Percentiles rank a stretch among this genome's conserved stretches.
These are phyloP conservation scores for Fusarium sp. DNA, from an alignment of 2,329 filamentous ascomycete genomes.

Conservation along the genomic window DNA sequence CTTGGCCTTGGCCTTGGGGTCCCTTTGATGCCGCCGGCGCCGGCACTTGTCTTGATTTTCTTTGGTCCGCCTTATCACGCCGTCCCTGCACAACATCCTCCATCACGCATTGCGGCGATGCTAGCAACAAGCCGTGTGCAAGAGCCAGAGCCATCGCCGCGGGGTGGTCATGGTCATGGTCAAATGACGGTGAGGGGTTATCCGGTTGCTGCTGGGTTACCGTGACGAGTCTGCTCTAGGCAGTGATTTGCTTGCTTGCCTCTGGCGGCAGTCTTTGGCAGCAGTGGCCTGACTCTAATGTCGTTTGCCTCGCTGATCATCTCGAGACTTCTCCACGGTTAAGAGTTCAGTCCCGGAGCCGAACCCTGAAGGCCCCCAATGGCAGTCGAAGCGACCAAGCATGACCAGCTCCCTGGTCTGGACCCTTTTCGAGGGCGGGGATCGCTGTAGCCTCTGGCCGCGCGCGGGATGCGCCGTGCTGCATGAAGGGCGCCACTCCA, in stretches of 20 bases:
- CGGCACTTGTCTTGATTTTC: conserved; percentile 40
- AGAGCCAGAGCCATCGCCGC: conserved; percentile 7
- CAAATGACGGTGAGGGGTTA: conserved; percentile 45
- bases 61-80: conserved; percentile 33
- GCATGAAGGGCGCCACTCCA: conserved; percentile 36
- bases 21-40: conserved; percentile 37
- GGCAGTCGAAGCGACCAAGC: conserved; percentile 13
- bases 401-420: conserved; percentile 17
- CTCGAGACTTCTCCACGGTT: neutral
- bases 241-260: conserved; percentile 13
- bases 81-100: conserved; percentile 39
- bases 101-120: neutral
- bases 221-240: neutral
- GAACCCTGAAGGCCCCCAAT: neutral
- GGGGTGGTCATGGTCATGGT: conserved; percentile 20
- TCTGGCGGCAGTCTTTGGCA: neutral
- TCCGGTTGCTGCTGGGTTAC: conserved; percentile 2
- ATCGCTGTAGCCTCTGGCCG: conserved; percentile 24
- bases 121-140: conserved; percentile 17
- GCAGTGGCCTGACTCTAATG: conserved; percentile 7
- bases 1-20: conserved; percentile 36
- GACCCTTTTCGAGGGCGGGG: conserved; percentile 32
- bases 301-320: neutral
- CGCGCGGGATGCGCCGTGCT: conserved; percentile 44
- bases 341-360: neutral